Percentiles rank a stretch among this genome's conserved stretches.
Conservation (phyloP, 2,329 filamentous ascomycete genomes). For the Verticillium albo-atrum region DNA sequence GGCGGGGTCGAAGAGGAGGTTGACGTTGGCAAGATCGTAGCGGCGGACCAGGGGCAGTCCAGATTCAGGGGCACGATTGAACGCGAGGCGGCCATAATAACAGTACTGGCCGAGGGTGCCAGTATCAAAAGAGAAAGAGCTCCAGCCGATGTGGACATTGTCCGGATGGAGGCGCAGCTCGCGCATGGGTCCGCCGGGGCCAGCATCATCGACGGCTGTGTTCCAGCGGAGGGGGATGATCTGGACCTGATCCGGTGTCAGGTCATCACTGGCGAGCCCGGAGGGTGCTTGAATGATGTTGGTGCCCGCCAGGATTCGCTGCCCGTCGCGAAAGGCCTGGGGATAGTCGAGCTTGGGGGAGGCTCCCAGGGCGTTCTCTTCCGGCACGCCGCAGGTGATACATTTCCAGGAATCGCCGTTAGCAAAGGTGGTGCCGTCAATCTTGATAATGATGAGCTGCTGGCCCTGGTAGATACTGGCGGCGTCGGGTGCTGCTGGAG, state of each 20-base stretch:
- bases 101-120: slow-evolving; percentile 12
- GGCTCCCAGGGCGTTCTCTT: slow-evolving; percentile 20
- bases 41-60: slow-evolving; percentile 19
- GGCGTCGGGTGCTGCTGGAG: slow-evolving; percentile 30
- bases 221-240: slow-evolving; percentile 36
- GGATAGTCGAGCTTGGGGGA: slow-evolving; percentile 30
- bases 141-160: slow-evolving; percentile 31
- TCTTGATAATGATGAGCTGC: slow-evolving; percentile 38
- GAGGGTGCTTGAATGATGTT: slow-evolving; percentile 28
- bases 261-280: slow-evolving; percentile 26
- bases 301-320: slow-evolving; percentile 24
- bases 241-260: slow-evolving; percentile 24
- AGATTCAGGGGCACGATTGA: slow-evolving; percentile 25
- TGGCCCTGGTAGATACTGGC: slow-evolving; percentile 34
- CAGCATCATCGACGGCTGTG: slow-evolving; percentile 19
- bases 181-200: slow-evolving; percentile 23
- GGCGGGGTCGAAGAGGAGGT: slow-evolving; percentile 17
- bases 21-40: slow-evolving; percentile 32
- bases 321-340: slow-evolving; percentile 34
- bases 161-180: slow-evolving; percentile 38
- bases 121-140: slow-evolving; percentile 19
- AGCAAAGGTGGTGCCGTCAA: slow-evolving; percentile 31
- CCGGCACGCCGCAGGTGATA: slow-evolving; percentile 36
- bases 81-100: slow-evolving; percentile 28
- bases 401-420: slow-evolving; percentile 45